phyloP scores from a whole-genome alignment of 805 yeast species.

The Yarrowia deformans region DNA sequence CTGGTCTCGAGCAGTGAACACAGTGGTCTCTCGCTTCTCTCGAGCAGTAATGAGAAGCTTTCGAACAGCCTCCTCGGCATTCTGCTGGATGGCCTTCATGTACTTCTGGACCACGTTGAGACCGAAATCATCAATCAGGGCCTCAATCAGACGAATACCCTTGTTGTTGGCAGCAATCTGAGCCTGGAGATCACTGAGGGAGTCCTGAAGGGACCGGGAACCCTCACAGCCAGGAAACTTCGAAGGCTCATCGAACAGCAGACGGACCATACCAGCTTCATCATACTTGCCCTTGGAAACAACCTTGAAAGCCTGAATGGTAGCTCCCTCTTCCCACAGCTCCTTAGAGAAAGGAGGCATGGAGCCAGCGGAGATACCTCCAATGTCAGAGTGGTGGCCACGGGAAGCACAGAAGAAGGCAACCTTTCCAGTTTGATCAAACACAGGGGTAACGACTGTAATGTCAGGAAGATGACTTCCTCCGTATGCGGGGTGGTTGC shows the following conservation, averaged over 20 bases:
- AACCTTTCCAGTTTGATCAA: slow-evolving; percentile 58
- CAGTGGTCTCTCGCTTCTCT: slow-evolving; percentile 48
- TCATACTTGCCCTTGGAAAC: slow-evolving; percentile 78
- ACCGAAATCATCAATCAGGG: slow-evolving; percentile 69
- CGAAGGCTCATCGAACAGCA: slow-evolving; percentile 77
- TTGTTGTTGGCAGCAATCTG: slow-evolving; percentile 89
- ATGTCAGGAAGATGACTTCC: slow-evolving; percentile 91
- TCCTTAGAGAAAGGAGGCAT: slow-evolving; percentile 93
- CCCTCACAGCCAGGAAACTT: slow-evolving; percentile 88
- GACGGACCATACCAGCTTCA: slow-evolving; percentile 67
- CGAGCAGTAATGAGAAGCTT: slow-evolving; percentile 52
- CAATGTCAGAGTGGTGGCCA: slow-evolving; percentile 97
- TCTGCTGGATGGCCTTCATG: slow-evolving; percentile 82
- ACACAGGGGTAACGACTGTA: slow-evolving; percentile 91
- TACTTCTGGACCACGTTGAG: slow-evolving; percentile 67
- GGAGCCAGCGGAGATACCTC: slow-evolving; percentile 89
- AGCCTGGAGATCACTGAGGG: slow-evolving; percentile 82
- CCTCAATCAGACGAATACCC: slow-evolving; percentile 72
- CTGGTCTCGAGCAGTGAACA: slow-evolving; percentile 46
- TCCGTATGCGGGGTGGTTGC: slow-evolving; percentile 85
- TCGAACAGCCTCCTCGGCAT: slow-evolving; percentile 77
- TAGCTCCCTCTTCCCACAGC: slow-evolving; percentile 90
- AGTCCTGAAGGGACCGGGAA: slow-evolving; percentile 81
- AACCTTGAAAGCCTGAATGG: slow-evolving; percentile 77
- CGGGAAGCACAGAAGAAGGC: slow-evolving; percentile 91